Percentiles rank a stretch among this genome's conserved stretches.
phyloP scores from a whole-genome alignment of 1,284 basidiomycete species.

The Hemileia vastatrix region DNA sequence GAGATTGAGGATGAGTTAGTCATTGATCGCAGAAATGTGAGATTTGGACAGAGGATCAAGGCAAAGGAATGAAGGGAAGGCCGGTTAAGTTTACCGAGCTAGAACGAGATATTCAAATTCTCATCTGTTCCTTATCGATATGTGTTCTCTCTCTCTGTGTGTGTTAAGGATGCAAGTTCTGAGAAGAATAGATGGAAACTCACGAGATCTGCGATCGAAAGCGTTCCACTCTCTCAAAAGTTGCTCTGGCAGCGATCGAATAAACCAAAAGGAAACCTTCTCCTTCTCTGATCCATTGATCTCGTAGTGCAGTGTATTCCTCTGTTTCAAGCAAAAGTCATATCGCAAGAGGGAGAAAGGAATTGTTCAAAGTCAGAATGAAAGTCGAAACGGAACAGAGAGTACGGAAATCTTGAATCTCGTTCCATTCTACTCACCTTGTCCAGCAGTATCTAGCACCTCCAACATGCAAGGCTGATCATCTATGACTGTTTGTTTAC shows the following conservation, averaged over 20 bases:
- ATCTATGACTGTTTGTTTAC: slow-evolving; percentile 42
- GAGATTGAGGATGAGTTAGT: not conserved
- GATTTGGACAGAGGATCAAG: not conserved
- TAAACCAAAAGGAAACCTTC: slow-evolving; percentile 42
- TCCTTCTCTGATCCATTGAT: slow-evolving; percentile 38
- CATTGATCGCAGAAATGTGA: not conserved
- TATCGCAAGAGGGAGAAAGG: no score
- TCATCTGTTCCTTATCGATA: no score
- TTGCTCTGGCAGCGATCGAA: slow-evolving; percentile 37
- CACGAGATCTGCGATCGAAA: slow-evolving; percentile 38
- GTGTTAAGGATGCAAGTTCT: no score
- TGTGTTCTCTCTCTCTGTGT: no score
- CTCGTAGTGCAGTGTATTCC: no score
- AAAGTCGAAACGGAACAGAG: no score
- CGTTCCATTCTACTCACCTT: no score
- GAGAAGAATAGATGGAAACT: not conserved
- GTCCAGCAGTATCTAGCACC: slow-evolving; percentile 42
- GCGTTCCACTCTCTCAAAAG: slow-evolving; percentile 39
- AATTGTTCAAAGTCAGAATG: no score
- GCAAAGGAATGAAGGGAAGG: not conserved
- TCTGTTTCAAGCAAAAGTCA: no score
- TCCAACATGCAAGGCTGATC: slow-evolving; percentile 43
- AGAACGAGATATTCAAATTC: no score
- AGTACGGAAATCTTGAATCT: no score
- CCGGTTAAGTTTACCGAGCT: not conserved